phyloP scores from a whole-genome alignment of 345 rosid genomes.

The Salix suchowensis region DNA sequence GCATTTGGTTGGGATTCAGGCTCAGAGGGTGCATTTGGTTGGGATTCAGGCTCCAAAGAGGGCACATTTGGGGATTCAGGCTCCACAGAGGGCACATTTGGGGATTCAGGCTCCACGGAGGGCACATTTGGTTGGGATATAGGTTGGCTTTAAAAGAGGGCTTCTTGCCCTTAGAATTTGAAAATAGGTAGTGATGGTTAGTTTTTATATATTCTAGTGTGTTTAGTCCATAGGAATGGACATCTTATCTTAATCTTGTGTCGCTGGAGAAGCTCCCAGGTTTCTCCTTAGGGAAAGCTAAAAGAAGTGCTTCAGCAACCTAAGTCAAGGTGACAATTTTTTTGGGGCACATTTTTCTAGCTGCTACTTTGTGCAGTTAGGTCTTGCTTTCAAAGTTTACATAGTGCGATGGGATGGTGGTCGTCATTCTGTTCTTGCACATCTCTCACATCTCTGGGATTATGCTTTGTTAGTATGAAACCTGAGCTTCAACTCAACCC shows the following conservation, averaged over 20 bases:
- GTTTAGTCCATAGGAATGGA: not conserved
- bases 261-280: not conserved
- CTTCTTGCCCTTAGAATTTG: not conserved
- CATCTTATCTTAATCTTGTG: not conserved
- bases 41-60: not conserved
- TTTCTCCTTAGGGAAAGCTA: not conserved
- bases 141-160: not conserved
- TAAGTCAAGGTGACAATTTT: not conserved
- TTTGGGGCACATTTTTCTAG: not conserved
- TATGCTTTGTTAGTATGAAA: not conserved
- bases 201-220: not conserved
- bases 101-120: not conserved
- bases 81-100: not conserved
- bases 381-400: not conserved
- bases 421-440: not conserved
- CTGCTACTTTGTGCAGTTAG: not conserved
- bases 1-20: not conserved
- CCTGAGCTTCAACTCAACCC: not conserved
- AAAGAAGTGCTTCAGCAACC: not conserved
- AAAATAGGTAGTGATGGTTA: not conserved
- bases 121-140: not conserved
- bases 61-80: not conserved
- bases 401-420: not conserved
- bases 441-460: not conserved
- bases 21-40: not conserved